Conservation (phyloP, 78 protist genomes). For the Mantamonas sphyraenae region DNA sequence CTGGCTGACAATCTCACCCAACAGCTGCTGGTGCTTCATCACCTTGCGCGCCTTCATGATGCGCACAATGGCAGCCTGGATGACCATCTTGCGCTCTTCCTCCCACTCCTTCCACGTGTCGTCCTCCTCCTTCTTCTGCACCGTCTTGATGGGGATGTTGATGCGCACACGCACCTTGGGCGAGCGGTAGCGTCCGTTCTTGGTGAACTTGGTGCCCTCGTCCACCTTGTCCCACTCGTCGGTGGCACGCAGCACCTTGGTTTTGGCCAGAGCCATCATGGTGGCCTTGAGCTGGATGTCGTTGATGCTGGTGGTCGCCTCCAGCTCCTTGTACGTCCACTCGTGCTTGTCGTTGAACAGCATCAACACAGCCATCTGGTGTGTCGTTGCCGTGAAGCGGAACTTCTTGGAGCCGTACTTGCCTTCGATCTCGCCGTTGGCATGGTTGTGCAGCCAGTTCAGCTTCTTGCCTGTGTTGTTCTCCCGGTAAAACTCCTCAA, state of each 20-base stretch:
- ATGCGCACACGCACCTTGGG: conserved; percentile 50
- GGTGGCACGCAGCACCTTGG: too few species aligned
- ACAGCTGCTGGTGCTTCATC: conserved; percentile 47
- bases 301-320: too few species aligned
- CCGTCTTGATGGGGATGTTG: conserved; percentile 47
- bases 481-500: conserved; percentile 6
- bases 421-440: conserved; percentile 64
- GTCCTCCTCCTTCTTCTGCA: conserved; percentile 53
- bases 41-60: conserved; percentile 82
- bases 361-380: too few species aligned
- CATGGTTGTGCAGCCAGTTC: conserved; percentile 58
- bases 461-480: conserved; percentile 52
- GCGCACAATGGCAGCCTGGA: conserved; percentile 87
- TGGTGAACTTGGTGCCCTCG: too few species aligned
- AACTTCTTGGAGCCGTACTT: too few species aligned
- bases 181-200: too few species aligned
- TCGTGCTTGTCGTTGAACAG: too few species aligned
- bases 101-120: conserved; percentile 54
- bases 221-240: too few species aligned
- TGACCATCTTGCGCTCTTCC: conserved; percentile 61
- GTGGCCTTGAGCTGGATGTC: too few species aligned
- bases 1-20: conserved; percentile 57
- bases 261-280: too few species aligned
- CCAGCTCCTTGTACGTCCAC: too few species aligned
- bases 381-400: too few species aligned